Base-by-base conservation (phyloP, 2,329 filamentous ascomycete species). In the Fusarium devonianum region DNA sequence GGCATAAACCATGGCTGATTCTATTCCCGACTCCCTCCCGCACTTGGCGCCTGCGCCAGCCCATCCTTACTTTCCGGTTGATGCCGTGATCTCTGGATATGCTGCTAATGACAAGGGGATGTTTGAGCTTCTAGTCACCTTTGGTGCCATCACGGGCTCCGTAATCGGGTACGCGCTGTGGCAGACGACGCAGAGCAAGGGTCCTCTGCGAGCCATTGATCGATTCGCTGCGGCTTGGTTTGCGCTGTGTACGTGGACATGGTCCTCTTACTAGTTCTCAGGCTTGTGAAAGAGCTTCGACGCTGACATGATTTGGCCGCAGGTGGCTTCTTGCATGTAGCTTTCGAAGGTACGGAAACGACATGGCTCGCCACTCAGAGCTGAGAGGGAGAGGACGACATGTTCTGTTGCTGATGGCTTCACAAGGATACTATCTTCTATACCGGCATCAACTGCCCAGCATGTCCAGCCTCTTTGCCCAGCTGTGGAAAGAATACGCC, bases 401-500 rank as follows among this genome's bases (percentile, higher is more conserved):
- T 14, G 22, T 23, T 7, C 37, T 29, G 10, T 12, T 46, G 8
- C 50, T 51, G 17, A 48, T 22, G 29, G 12, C 21, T 41, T 19
- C 16, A 19, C 5, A 32, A 86, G 84, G 87, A 26, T 96, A 95
- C 71, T 95, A 91, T 68, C 79, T 92, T 55, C 71, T 82, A 56
- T 84, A 92, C 68, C 87, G 90, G 69, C 72, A 76, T 16, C 75
- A 74, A 17, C 79, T 96, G 68, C 83, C 85, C 0, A 76, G 81
- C 9, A 83, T 83, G 51, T 87, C 91, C 68, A 85, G 86, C 44
- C 73, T 94, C 7, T 87, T 92, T 47, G 90, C 87, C 3, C 90
- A 96, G 75, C 77, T 96, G 33, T 96, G 92, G 92, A 96, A 96
- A 69, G 92, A 96, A 72, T 96, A 96, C 69, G 81, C 89, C 3